Evolutionary conservation across 2,329 filamentous ascomycete genomes (phyloP).

Genomic region (Gremmenia infestans): DNA sequence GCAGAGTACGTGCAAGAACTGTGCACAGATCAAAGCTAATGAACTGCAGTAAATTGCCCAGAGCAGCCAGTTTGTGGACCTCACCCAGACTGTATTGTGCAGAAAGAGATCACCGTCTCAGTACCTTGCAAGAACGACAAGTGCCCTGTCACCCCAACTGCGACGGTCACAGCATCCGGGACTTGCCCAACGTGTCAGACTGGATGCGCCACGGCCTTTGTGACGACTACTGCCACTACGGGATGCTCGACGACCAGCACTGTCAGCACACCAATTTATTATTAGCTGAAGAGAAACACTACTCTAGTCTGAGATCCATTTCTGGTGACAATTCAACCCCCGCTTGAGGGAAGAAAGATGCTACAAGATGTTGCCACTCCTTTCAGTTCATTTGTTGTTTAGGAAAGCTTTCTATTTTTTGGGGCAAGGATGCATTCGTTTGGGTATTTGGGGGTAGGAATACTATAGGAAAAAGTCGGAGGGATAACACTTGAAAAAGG

Average conservation of each 20-base stretch:
- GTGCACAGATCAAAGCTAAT: background rate
- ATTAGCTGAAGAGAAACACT: background rate
- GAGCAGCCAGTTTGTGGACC: constrained; percentile 6
- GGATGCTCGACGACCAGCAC: constrained; percentile 3
- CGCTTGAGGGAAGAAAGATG: no score
- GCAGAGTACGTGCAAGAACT: constrained; percentile 1
- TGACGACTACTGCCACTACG: constrained; percentile 5
- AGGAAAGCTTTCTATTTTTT: no score
- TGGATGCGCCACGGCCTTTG: constrained; percentile 9
- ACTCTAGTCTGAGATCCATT: background rate
- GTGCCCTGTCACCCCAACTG: constrained; percentile 20
- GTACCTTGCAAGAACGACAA: constrained; percentile 11
- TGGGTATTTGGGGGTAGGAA: no score
- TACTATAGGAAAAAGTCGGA: background rate
- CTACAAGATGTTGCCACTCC: no score
- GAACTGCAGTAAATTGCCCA: constrained; percentile 11
- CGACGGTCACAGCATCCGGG: constrained; percentile 12
- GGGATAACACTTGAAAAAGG: background rate
- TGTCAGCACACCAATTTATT: background rate
- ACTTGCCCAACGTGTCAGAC: constrained; percentile 15
- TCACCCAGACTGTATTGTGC: constrained; percentile 11
- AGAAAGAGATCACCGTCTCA: constrained; percentile 2
- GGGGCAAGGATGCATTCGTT: no score
- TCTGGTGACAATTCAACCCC: background rate
- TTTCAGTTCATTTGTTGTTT: no score